Percentiles rank a stretch among this genome's conserved stretches.
Evolutionary conservation across 2,329 filamentous ascomycete genomes (phyloP).

Genomic region (Beauveria sp.): DNA sequence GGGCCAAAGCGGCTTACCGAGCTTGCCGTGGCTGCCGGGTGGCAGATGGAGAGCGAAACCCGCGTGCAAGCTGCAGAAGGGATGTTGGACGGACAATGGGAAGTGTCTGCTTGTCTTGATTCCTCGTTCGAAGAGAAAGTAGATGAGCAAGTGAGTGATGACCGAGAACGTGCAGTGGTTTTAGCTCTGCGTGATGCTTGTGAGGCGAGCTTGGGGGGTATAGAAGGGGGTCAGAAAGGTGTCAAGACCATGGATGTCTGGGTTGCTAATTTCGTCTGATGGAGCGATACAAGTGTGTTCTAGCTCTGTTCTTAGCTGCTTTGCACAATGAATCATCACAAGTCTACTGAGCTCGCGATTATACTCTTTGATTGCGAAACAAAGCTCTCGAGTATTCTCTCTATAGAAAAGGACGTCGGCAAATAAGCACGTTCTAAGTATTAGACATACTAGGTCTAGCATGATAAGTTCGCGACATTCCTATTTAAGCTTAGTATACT

Average conservation of each 20-base stretch:
- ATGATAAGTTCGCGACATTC: conserved; percentile 23
- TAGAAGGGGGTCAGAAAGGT: conserved; percentile 11
- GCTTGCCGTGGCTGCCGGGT: conserved; percentile 8
- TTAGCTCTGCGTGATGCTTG: conserved; percentile 13
- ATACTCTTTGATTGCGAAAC: too few relatives aligned
- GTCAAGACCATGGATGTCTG: conserved; percentile 13
- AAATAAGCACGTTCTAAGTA: too few relatives aligned
- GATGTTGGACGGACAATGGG: conserved; percentile 15
- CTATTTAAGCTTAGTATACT: neutral
- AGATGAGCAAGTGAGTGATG: conserved; percentile 13
- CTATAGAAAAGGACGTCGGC: too few relatives aligned
- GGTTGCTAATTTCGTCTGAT: conserved; percentile 10
- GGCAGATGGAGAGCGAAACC: conserved; percentile 14
- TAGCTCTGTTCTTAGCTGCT: neutral
- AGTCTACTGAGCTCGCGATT: too few relatives aligned
- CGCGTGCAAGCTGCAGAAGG: conserved; percentile 11
- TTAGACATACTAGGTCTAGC: conserved; percentile 28
- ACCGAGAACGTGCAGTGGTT: conserved; percentile 14
- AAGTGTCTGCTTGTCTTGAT: conserved; percentile 14
- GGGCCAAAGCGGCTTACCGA: conserved; percentile 1
- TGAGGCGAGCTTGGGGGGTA: conserved; percentile 12
- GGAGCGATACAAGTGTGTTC: neutral
- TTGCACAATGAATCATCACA: too few relatives aligned
- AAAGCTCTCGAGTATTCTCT: too few relatives aligned
- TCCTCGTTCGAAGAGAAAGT: conserved; percentile 9